phyloP scores from a whole-genome alignment of 2,329 filamentous ascomycete species.

The Beauveria varroae region DNA sequence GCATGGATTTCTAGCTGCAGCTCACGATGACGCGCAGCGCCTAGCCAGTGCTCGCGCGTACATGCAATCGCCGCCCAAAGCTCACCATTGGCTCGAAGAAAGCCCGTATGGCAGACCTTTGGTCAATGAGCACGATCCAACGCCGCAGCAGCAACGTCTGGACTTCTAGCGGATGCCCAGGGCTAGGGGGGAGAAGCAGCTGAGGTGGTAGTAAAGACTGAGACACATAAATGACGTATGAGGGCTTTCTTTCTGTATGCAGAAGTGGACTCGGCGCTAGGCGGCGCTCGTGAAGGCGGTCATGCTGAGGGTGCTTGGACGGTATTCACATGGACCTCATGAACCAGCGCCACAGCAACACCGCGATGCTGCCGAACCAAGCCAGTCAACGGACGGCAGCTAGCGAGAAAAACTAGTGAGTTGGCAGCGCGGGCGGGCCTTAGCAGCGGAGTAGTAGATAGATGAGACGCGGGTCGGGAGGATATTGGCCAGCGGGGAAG shows the following conservation, averaged over 20 bases:
- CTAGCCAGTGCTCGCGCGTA: not conserved
- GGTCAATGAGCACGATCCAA: not conserved
- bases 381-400: not conserved
- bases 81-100: not conserved
- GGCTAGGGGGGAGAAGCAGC: not conserved
- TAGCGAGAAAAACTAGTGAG: not conserved
- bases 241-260: not conserved
- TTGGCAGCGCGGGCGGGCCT: not conserved
- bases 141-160: not conserved
- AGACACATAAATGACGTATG: not conserved
- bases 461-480: not conserved
- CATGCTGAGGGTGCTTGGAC: not conserved
- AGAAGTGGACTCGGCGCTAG: not conserved
- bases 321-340: not conserved
- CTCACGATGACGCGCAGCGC: not conserved
- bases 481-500: not conserved
- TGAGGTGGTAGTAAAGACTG: not conserved
- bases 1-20: not conserved
- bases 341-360: constrained; percentile 5
- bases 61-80: not conserved
- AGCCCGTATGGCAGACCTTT: not conserved
- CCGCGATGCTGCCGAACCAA: not conserved
- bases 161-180: not conserved
- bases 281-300: not conserved
- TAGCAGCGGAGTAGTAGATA: not conserved